Base-by-base conservation (phyloP, 208 protist species). In the Herpetomonas tarakana region DNA sequence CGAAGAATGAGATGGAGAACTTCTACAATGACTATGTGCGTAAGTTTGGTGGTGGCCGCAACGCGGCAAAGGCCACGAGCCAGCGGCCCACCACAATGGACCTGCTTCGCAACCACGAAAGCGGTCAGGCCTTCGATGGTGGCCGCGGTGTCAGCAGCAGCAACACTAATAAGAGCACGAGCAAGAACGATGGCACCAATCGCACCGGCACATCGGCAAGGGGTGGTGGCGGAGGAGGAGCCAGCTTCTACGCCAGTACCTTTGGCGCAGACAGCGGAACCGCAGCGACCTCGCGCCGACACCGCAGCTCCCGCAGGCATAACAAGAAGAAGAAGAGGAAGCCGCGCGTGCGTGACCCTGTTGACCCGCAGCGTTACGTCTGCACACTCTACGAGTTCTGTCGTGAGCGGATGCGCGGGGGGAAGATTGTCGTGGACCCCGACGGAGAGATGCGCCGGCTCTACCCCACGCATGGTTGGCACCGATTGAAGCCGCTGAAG, bases 381-480 rank as follows among this genome's bases (percentile, higher is more conserved):
- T 29, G 57, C 16, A 45, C 38, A 3, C 62, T 74, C 14, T 61
- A 68, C 62, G 49, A 25, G 18, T 62, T 57, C 58, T 57, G 49
- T 44, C 68, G 68, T 1, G 50, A 74, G 25, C 41, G 44, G 21
- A 62, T 62, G 27, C 55, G 61, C 21, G 63, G 50, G 39, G 47
- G 35, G 9, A 61, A 61, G 46, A 57, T 65, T 39, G 62, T 74
- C 29, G 63, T 74, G 14, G 68, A 74, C 62, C 27, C 52, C 1
- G 62, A 74, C 29, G 68, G 68, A 14, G 68, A 74, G 25, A 64
- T 74, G 47, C 53, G 68, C 14, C 61, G 68, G 2, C 62, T 74
- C 21, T 68, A 65, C 57, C 58, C 62, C 45, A 74, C 62, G 22
- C 45, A 55, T 18, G 56, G 61, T 14, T 74, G 68, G 68, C 68